Percentiles rank a stretch among this genome's conserved stretches.
These are phyloP conservation scores for Chalciporus sp. DNA, from an alignment of 1,284 basidiomycete species.

Conservation along the genomic window DNA sequence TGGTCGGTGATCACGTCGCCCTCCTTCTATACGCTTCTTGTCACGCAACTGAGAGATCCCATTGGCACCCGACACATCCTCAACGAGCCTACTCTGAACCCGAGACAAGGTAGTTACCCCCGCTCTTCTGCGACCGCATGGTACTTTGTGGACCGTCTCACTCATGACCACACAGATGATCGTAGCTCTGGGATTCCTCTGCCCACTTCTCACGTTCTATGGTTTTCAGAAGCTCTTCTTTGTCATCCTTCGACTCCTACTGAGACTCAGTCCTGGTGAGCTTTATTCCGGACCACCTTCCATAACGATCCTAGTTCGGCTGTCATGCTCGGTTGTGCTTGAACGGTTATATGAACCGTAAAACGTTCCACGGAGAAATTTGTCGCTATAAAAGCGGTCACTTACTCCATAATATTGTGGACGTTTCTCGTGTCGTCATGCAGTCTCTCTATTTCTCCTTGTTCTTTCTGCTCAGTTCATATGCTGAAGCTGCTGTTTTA, in stretches of 20 bases:
- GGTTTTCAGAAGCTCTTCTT: slow-evolving; percentile 17
- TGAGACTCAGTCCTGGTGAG: slow-evolving; percentile 15
- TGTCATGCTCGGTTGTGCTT: neutral
- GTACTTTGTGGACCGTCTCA: neutral
- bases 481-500: slow-evolving; percentile 15
- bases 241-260: slow-evolving; percentile 3
- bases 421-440: neutral
- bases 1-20: neutral
- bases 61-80: neutral
- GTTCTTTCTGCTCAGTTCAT: neutral
- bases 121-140: neutral
- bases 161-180: slow-evolving; percentile 19
- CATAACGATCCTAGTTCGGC: neutral
- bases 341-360: neutral
- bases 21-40: neutral
- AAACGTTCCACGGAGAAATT: neutral
- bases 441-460: neutral
- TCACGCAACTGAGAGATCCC: neutral
- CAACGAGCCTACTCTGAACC: neutral
- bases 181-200: slow-evolving; percentile 23
- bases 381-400: neutral
- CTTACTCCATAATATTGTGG: neutral
- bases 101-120: neutral
- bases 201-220: slow-evolving; percentile 22
- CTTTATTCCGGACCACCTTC: neutral